Evolutionary conservation across 2,329 filamentous ascomycete genomes (phyloP), one percentile per base, ranked within the genome.

Genomic region (Gaeumannomyces sp.): DNA sequence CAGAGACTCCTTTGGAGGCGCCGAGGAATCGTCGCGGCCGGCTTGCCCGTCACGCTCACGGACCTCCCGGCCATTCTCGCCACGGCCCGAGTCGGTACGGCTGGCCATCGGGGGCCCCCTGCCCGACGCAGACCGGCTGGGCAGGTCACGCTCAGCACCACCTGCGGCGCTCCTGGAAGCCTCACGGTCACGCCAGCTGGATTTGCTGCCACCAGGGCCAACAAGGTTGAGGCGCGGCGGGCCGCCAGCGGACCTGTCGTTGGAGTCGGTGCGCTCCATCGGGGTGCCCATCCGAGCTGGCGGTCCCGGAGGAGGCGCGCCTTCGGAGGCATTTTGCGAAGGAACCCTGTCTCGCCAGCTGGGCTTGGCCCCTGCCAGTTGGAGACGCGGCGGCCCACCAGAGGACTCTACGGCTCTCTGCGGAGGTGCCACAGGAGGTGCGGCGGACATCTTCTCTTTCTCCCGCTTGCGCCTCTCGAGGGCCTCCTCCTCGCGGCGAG

Each of bases 401-500:
- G 71, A 72, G 59, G 84, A 81, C 50, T 85, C 81, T 64, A 79
- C n/a, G 64, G 75, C 72, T 65, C 75, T 66, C 27, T 72, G 69
- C n/a, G 67, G 68, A 59, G 73, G 64, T 25, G 69, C 62, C 6
- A 68, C 73, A 63, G 72, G 70, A 60, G 70, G 28, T 2, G 62
- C 31, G 16, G 62, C 56, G 64, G 68, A 73, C 64, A 69, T 74
- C 70, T 79, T 79, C 72, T 84, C 85, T 77, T 86, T 91, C 76
- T 86, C 86, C 66, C 83, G 88, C 72, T 83, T 86, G 76, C 85
- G 86, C 71, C 90, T 87, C 69, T 89, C 90, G 77, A 93, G 87
- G 22, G 92, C 93, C 76, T 97, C 93, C 71, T 95, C 93, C 76
- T 96, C 93, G 75, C 91, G 88, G 73, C 92, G 86, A 71, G 86